Percentiles rank a stretch among this genome's conserved stretches.
Evolutionary conservation across 2,329 filamentous ascomycete genomes (phyloP).

Genomic region (Aspergillus sp.): DNA sequence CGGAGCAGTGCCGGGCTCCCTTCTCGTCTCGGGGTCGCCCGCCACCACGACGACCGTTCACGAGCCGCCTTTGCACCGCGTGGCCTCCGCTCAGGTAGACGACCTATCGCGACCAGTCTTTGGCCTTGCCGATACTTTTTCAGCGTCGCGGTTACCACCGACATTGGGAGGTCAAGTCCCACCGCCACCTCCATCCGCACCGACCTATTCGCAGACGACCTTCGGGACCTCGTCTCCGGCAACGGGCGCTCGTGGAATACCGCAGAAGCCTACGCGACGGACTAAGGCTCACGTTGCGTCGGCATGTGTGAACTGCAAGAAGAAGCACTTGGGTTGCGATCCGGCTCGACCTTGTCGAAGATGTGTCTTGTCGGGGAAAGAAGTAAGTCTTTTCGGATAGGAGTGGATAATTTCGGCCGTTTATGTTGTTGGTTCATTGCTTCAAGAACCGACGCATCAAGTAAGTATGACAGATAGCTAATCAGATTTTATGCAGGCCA

Average conservation of each 20-base stretch:
- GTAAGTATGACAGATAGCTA: neutral
- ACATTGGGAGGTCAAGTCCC: slow-evolving; percentile 20
- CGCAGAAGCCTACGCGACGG: slow-evolving; percentile 43
- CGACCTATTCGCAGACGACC: slow-evolving; percentile 26
- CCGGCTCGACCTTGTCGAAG: slow-evolving; percentile 46
- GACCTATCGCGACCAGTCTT: slow-evolving; percentile 19
- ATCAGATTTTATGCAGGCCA: slow-evolving; percentile 27
- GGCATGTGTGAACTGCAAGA: slow-evolving; percentile 50
- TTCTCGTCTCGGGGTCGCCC: slow-evolving; percentile 17
- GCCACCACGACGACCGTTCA: slow-evolving; percentile 11
- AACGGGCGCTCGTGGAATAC: slow-evolving; percentile 25
- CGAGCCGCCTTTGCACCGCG: slow-evolving; percentile 16
- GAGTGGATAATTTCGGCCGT: neutral
- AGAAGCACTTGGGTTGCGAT: slow-evolving; percentile 49
- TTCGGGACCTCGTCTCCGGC: slow-evolving; percentile 22
- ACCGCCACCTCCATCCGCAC: slow-evolving; percentile 17
- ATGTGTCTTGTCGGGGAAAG: slow-evolving; percentile 48
- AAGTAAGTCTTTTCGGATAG: slow-evolving; percentile 33
- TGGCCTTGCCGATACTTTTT: slow-evolving; percentile 19
- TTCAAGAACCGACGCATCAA: neutral
- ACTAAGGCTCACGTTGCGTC: slow-evolving; percentile 50
- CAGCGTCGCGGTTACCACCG: slow-evolving; percentile 17
- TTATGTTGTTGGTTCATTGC: neutral
- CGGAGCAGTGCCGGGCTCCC: slow-evolving; percentile 9
- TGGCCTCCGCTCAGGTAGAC: slow-evolving; percentile 13